phyloP scores from a whole-genome alignment of 2,329 filamentous ascomycete species.

The Claviceps africana region DNA sequence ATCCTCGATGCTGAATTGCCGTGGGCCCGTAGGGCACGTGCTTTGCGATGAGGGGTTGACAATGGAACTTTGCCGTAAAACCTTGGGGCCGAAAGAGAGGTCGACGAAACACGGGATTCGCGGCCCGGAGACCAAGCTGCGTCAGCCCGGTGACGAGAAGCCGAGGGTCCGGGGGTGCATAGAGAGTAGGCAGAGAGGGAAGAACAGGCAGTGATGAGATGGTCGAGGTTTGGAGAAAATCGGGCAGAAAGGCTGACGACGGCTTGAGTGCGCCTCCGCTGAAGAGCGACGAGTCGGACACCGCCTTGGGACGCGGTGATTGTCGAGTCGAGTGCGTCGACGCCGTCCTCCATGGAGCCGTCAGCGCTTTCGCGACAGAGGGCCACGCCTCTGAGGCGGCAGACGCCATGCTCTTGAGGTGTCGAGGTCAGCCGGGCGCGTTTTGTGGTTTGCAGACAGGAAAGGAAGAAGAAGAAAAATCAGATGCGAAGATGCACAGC shows the following conservation, averaged over 20 bases:
- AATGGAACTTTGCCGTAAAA: constrained; percentile 6
- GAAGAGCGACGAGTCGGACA: constrained; percentile 1
- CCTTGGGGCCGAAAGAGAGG: constrained; percentile 11
- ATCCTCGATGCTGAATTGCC: constrained; percentile 15
- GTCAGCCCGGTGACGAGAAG: constrained; percentile 12
- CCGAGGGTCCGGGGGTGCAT: constrained; percentile 8
- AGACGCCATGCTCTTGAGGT: constrained; percentile 25
- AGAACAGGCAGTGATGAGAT: not conserved
- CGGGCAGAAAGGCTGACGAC: constrained; percentile 12
- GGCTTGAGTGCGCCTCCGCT: constrained; percentile 7
- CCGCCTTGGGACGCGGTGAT: constrained; percentile 4
- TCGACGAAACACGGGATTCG: constrained; percentile 15
- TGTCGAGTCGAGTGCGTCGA: constrained; percentile 4
- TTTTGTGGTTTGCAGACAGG: too few relatives aligned
- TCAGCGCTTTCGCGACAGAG: constrained; percentile 27
- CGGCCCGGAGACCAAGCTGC: constrained; percentile 16
- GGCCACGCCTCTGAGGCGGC: constrained; percentile 31
- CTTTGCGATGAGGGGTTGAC: constrained; percentile 9
- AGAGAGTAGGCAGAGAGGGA: not conserved
- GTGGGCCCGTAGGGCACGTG: constrained; percentile 7
- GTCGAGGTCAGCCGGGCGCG: constrained; percentile 9
- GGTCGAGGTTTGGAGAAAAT: constrained; percentile 15
- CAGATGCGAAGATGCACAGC: too few relatives aligned
- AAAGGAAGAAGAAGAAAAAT: too few relatives aligned
- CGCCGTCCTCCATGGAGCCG: constrained; percentile 19